Base-by-base conservation (phyloP, 371 early-diverging fungal genomes). In the Circinella umbellata region DNA sequence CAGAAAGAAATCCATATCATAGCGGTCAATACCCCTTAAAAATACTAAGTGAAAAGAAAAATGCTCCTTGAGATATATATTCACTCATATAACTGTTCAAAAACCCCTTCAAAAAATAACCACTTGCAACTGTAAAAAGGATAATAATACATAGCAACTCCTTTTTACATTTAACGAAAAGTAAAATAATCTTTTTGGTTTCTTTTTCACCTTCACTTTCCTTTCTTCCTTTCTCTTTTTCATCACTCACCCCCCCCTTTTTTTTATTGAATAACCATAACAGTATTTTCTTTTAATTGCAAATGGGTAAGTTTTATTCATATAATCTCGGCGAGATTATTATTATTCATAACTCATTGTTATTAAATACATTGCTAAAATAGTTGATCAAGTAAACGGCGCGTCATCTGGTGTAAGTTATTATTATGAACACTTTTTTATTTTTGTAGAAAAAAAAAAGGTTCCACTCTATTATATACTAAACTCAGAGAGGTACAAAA, bases 401-500 rank as follows among this genome's bases (percentile, higher is more conserved):
- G 70, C 70, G 60, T 71, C 72, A 67, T 71, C 72, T 63, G 72
- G 72, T 39, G 72, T 71, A 71, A 59, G 72, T 57, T 7, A 27
- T 57, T 57, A 27, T 34, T 51, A 17, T 51, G 14, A 51, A 20
- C 18, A 9, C 1, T 11, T 2, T 42, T 42, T 42, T 42, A 1
- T 1, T 27, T 27, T 27, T 27, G 27, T 20, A 49, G n/a, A n/a
- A 48, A 53, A 18, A 51, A 34, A n/a, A 10, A 11, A 49, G 48
- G n/a, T n/a, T 39, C 2, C 27, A 27, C 27, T 27, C 2, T 27
- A 27, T 27, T 27, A 27, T 27, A 27, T 42, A 42, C 42, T 42
- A 42, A 42, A 42, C 42, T 42, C 42, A 42, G 42, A 42, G 42
- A 42, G 6, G 2, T 27, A 27, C 27, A 27, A 37, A 27, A 27